These are phyloP conservation scores for Vanrija sp. DNA, from an alignment of 1,284 basidiomycete species.

Conservation along the genomic window DNA sequence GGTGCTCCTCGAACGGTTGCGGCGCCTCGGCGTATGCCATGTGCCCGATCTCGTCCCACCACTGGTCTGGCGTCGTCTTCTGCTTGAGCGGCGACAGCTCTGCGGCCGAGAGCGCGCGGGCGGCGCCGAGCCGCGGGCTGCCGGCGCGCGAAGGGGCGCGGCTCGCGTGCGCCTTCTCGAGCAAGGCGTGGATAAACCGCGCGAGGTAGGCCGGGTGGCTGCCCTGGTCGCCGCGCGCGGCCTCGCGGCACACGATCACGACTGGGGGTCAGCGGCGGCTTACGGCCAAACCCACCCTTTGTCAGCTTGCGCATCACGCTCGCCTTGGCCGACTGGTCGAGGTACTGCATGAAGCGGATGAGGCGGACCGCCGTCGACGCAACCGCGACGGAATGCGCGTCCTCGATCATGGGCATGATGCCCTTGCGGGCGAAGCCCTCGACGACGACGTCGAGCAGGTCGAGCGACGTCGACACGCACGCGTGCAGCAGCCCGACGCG, in stretches of 20 bases:
- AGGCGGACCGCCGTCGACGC: constrained; percentile 20
- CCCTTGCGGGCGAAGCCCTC: constrained; percentile 21
- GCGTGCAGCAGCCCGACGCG: constrained; percentile 16
- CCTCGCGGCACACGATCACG: constrained; percentile 22
- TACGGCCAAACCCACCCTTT: background rate
- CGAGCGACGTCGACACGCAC: constrained; percentile 16
- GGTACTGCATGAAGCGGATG: constrained; percentile 18
- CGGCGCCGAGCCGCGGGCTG: background rate
- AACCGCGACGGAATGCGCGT: constrained; percentile 21
- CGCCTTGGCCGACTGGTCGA: constrained; percentile 15
- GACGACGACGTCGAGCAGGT: constrained; percentile 19
- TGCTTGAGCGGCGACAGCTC: constrained; percentile 2
- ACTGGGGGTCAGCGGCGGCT: constrained; percentile 7
- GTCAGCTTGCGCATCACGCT: constrained; percentile 18
- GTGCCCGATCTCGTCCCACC: constrained; percentile 19
- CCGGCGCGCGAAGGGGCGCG: constrained; percentile 11
- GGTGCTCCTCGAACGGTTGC: constrained; percentile 13
- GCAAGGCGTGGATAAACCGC: constrained; percentile 17
- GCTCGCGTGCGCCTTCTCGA: constrained; percentile 20
- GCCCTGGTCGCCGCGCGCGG: constrained; percentile 16
- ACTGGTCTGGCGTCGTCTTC: constrained; percentile 17
- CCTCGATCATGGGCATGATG: constrained; percentile 26
- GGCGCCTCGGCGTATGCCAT: constrained; percentile 3
- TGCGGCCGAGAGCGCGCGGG: background rate
- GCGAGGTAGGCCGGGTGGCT: constrained; percentile 20